Conservation (phyloP, 345 rosid species). For the Gossypium raimondii region DNA sequence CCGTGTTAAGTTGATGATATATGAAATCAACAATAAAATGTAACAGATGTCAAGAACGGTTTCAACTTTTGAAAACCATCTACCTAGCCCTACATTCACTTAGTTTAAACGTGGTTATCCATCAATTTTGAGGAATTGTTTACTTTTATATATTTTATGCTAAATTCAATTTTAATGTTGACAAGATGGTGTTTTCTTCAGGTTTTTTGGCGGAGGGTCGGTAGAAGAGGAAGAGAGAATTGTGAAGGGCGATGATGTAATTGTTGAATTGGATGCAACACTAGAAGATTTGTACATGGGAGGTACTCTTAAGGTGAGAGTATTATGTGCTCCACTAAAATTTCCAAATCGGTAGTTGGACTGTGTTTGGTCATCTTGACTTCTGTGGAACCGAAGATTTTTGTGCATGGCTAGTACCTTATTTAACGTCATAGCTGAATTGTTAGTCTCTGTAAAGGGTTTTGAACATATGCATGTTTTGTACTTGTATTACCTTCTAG, state of each 20-base stretch:
- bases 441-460: background rate
- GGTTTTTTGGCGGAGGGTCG: constrained; percentile 82
- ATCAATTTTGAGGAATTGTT: background rate
- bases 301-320: constrained; percentile 78
- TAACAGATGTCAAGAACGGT: background rate
- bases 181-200: constrained; percentile 14
- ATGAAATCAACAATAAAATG: background rate
- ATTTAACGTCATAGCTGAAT: background rate
- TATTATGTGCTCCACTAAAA: background rate
- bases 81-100: background rate
- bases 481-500: background rate
- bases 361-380: background rate
- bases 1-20: background rate
- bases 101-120: constrained; percentile 26
- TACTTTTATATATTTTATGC: background rate
- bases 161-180: constrained; percentile 12
- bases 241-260: constrained; percentile 88
- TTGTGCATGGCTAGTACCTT: background rate
- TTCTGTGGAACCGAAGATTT: background rate
- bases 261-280: constrained; percentile 89
- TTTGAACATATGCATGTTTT: background rate
- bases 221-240: constrained; percentile 91
- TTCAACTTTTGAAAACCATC: constrained; percentile 20
- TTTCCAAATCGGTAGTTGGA: background rate
- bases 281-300: constrained; percentile 98